Percentiles rank a stretch among this genome's conserved stretches.
phyloP scores from a whole-genome alignment of 2,329 filamentous ascomycete species.

The Berkeleyomyces rouxiae region DNA sequence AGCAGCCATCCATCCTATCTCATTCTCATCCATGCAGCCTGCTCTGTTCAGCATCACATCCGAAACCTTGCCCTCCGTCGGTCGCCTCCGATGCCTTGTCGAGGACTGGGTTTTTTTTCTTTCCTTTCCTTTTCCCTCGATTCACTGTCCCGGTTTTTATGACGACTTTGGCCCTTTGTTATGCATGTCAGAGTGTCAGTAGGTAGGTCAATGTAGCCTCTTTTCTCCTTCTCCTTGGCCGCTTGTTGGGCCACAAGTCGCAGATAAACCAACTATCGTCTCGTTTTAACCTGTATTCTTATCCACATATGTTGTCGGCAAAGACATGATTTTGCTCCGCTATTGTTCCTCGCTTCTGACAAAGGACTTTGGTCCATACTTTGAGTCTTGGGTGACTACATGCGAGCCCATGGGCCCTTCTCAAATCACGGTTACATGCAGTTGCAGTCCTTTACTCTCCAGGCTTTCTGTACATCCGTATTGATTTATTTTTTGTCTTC shows the following conservation, averaged over 20 bases:
- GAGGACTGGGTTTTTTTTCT: background rate
- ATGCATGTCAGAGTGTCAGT: constrained; percentile 3
- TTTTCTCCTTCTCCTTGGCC: background rate
- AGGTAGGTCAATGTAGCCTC: background rate
- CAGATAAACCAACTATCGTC: background rate
- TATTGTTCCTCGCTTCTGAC: background rate
- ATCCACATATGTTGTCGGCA: background rate
- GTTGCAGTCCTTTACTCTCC: background rate
- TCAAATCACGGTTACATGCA: background rate
- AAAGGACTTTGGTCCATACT: background rate
- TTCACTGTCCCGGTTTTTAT: too few species aligned
- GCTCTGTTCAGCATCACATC: background rate
- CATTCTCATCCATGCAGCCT: background rate
- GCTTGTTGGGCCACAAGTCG: background rate
- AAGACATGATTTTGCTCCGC: background rate
- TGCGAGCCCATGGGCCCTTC: background rate
- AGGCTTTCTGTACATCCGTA: background rate
- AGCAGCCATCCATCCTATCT: background rate
- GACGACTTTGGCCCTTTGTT: background rate
- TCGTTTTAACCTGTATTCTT: background rate
- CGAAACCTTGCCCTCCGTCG: background rate
- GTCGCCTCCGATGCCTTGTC: background rate
- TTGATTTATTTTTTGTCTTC: background rate
- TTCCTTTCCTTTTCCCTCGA: background rate
- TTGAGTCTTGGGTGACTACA: background rate